Evolutionary conservation across 2,329 filamentous ascomycete genomes (phyloP).

Genomic region (Xylariaceae sp.): DNA sequence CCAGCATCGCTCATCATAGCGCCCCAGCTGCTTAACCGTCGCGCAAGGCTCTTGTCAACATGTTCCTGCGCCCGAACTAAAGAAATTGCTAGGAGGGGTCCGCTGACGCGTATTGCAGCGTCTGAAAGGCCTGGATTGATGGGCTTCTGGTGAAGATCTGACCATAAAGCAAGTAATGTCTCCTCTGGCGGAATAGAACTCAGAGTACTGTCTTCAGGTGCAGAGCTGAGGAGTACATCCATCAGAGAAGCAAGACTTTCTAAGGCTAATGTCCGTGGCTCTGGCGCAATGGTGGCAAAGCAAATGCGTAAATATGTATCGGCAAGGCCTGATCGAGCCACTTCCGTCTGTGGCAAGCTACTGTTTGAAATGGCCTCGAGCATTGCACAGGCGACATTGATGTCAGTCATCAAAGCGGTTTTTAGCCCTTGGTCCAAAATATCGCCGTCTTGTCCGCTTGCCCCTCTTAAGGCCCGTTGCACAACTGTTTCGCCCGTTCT

Average conservation of each 20-base stretch:
- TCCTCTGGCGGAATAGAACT: constrained; percentile 43
- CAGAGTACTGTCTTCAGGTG: constrained; percentile 24
- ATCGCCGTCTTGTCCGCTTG: constrained; percentile 23
- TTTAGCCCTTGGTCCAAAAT: constrained; percentile 44
- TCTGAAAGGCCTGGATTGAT: constrained; percentile 58
- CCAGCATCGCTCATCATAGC: constrained; percentile 57
- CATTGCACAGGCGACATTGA: constrained; percentile 50
- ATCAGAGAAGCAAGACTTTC: constrained; percentile 55
- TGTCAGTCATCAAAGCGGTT: constrained; percentile 47
- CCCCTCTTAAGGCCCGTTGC: constrained; percentile 39
- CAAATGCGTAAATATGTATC: constrained; percentile 53
- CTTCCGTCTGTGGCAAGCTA: constrained; percentile 31
- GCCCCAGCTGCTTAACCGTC: constrained; percentile 52
- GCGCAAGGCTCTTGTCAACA: constrained; percentile 25
- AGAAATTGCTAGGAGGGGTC: constrained; percentile 50
- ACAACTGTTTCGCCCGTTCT: constrained; percentile 40
- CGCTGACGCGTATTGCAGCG: constrained; percentile 56
- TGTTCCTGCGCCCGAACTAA: constrained; percentile 26
- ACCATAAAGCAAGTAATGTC: constrained; percentile 51
- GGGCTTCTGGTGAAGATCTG: constrained; percentile 44
- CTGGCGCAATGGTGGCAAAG: constrained; percentile 47
- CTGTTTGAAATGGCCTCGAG: constrained; percentile 48
- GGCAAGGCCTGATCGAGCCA: constrained; percentile 45
- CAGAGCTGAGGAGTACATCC: constrained; percentile 47
- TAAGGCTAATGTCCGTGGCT: constrained; percentile 56